Evolutionary conservation across 1,284 basidiomycete genomes (phyloP).

Genomic region (Cystobasidium slooffiae): DNA sequence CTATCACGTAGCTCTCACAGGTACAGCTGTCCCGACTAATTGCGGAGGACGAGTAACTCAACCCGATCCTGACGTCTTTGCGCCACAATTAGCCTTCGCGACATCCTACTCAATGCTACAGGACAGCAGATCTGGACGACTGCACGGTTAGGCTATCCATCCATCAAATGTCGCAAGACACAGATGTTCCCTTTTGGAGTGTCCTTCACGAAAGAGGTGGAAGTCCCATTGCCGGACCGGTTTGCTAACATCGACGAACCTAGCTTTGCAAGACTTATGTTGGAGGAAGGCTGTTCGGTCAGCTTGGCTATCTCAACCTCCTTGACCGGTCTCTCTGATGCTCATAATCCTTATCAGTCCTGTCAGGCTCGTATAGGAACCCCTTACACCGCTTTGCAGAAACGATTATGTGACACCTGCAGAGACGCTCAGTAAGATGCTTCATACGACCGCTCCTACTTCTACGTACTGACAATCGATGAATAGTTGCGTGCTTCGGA

Average conservation of each 20-base stretch:
- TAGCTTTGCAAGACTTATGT: slow-evolving; percentile 27
- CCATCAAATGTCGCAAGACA: slow-evolving; percentile 19
- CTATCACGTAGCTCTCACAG: slow-evolving; percentile 7
- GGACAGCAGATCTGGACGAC: slow-evolving; percentile 12
- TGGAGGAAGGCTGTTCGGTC: slow-evolving; percentile 29
- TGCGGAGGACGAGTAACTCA: background rate
- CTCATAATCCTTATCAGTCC: background rate
- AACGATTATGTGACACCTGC: slow-evolving; percentile 8
- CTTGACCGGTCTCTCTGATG: background rate
- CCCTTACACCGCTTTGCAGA: slow-evolving; percentile 8
- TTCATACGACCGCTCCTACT: background rate
- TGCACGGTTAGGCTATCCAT: background rate
- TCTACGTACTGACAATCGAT: background rate
- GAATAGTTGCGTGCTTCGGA: slow-evolving; percentile 1
- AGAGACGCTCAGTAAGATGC: background rate
- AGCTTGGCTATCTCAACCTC: background rate
- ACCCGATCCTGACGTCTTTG: background rate
- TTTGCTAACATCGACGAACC: slow-evolving; percentile 2
- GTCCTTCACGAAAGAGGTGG: slow-evolving; percentile 32
- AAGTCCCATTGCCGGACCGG: slow-evolving; percentile 21
- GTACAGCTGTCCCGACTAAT: background rate
- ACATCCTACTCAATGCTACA: slow-evolving; percentile 2
- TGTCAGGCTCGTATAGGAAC: background rate
- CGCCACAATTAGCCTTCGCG: background rate
- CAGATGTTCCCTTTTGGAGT: slow-evolving; percentile 42